Conservation (phyloP, 83 land plant genomes). For the Picea abies region DNA sequence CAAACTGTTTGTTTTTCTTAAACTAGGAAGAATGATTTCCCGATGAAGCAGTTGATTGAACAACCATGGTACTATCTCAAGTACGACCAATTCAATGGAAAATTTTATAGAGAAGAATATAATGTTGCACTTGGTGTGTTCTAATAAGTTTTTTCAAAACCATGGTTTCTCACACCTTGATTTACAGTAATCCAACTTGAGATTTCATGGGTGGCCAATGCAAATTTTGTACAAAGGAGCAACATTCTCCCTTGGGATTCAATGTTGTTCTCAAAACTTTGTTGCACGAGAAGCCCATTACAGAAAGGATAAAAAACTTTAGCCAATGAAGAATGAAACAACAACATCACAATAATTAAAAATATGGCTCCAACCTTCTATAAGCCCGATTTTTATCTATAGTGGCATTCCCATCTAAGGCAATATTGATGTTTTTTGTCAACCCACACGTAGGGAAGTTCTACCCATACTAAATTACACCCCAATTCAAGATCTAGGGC, state of each 20-base stretch:
- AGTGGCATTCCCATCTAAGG: neutral
- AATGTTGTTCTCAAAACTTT: too few species aligned
- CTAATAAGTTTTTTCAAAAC: neutral
- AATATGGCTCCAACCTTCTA: neutral
- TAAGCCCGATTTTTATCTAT: neutral
- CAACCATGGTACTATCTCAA: too few species aligned
- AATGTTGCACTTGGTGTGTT: too few species aligned
- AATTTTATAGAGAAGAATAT: too few species aligned
- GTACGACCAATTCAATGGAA: too few species aligned
- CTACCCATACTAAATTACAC: neutral
- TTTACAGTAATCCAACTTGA: neutral
- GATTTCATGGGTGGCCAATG: neutral
- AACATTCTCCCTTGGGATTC: neutral
- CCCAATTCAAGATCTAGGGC: neutral
- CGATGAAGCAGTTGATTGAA: too few species aligned
- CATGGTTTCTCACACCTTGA: neutral
- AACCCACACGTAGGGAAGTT: neutral
- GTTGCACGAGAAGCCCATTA: neutral
- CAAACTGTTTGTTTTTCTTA: too few species aligned
- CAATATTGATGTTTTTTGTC: neutral
- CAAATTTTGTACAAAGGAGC: neutral
- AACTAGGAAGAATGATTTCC: too few species aligned
- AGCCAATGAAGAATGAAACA: too few species aligned
- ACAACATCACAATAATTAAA: neutral
- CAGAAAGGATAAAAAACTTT: too few species aligned